Base-by-base conservation (phyloP, 1,284 basidiomycete genomes). In the Xerocomus amazonicus region DNA sequence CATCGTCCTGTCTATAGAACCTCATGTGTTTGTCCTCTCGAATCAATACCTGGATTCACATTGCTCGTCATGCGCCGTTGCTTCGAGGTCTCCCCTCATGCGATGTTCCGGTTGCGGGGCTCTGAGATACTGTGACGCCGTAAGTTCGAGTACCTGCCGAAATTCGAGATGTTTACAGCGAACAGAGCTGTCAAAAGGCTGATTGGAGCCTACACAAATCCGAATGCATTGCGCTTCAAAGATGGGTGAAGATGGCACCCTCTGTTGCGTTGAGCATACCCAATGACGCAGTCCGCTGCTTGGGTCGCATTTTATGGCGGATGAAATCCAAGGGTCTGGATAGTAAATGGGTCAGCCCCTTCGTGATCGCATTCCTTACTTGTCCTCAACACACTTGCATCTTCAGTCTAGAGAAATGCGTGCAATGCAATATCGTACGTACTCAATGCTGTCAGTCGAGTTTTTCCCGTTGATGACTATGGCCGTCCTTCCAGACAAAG, bases 141-240 rank as follows among this genome's bases (percentile, higher is more conserved):
- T 92, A 56, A 51, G 67, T 59, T 44, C 7, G 9, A 31, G 9
- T 7, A 14, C 28, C 39, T 12, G 3, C 10, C 13, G 2, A 19
- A 37, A 38, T 8, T 5, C 34, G 41, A 28, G 29, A 46, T 16
- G 33, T 46, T 48, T 48, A 48, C 28, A 37, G 29, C 28, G 3
- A 10, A 5, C 53, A 93, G 90, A 66, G 62, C 32, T 96, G 93
- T 60, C 91, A 94, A 70, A 80, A 71, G 32, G 66, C 68, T 36
- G 92, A 94, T 61, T 96, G 92, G 92, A 35, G 62, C 0, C 43
- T 77, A 1, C 92, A 96, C 65, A 89, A 86, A 66, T 65, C 67
- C 6, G 92, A 96, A 74, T 96, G 92, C 60, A 56, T 56, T 6
- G 85, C 90, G 0, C 70, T 93, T 12, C 75, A 74, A 51, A 68